Base-by-base conservation (phyloP, 257 asterid genomes). In the Solanum appendiculatum region DNA sequence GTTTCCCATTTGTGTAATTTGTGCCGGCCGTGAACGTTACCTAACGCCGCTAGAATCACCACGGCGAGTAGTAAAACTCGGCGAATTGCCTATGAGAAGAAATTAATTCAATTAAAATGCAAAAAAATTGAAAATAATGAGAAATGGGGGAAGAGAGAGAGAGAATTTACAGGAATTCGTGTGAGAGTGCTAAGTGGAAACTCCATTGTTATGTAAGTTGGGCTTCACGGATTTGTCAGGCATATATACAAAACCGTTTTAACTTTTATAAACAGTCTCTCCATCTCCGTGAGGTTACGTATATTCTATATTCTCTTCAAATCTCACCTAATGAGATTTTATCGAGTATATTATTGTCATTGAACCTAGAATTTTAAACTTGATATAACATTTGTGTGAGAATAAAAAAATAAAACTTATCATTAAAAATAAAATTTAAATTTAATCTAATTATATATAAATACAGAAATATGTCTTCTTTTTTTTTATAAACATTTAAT, bases 51-150 rank as follows among this genome's bases (percentile, higher is more conserved):
- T 85, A 91, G 86, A 78, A 93, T 27, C 58, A 92, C 63, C 56
- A 80, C 91, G 68, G 86, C 86, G 74, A 93, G 54, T 1, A 89
- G 36, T 20, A 91, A 18, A 21, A 91, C 46, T 7, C 86, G 72
- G 9, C 36, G 86, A 48, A 89, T 60, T n/a, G 75, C 91, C 98
- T 95, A 87, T 69, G 31, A 42, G 58, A 89, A 69, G 63, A 84
- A 84, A 63, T 36, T 25, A 20, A 83, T 25, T 20, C 25, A 36
- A 20, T 72, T 34, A 36, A 36, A 54, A 37, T 83, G 14, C 2
- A 34, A 33, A n/a, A 54, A 60, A 33, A 1, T 3, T 1, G 7
- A 1, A 33, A 56, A 0, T 3, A 60, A 6, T 9, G 12, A 37
- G 9, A 15, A 82, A 7, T 14, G 0, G 7, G 10, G 20, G 13